Evolutionary conservation across 2,329 filamentous ascomycete species (phyloP).

Genomic region (Aureobasidium uvarum): DNA sequence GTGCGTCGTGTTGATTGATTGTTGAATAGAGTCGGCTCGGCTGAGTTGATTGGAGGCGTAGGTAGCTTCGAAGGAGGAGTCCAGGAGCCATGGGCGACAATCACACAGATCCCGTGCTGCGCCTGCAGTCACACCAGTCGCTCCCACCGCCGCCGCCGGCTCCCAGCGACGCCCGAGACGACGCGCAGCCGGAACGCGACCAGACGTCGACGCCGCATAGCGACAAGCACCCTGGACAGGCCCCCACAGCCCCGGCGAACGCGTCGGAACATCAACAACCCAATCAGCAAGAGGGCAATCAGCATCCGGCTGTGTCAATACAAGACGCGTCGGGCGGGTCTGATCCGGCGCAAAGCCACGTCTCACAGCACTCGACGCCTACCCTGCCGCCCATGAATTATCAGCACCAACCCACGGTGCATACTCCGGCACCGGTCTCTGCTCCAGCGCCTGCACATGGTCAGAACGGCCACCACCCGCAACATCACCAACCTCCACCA

Average conservation of each 20-base stretch:
- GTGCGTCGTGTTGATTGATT: conserved; percentile 23
- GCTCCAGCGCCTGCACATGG: conserved; percentile 4
- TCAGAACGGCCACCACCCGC: conserved; percentile 10
- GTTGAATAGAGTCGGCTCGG: conserved; percentile 22
- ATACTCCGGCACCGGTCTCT: conserved; percentile 4
- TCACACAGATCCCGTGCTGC: conserved; percentile 19
- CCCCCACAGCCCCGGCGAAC: neutral
- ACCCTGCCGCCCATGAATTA: conserved; percentile 23
- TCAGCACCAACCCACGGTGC: conserved; percentile 13
- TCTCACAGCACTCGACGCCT: conserved; percentile 5
- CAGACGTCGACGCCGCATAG: conserved; percentile 12
- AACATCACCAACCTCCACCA: conserved; percentile 34
- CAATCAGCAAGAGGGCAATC: conserved; percentile 1
- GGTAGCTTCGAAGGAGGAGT: conserved; percentile 8
- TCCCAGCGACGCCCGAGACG: neutral
- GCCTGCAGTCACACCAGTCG: conserved; percentile 12
- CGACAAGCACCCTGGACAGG: neutral
- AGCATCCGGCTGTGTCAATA: neutral
- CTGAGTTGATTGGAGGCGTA: conserved; percentile 20
- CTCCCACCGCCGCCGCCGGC: conserved; percentile 2
- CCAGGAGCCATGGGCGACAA: conserved; percentile 14
- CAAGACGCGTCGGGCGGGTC: conserved; percentile 18
- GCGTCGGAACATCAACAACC: neutral
- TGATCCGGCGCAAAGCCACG: conserved; percentile 20
- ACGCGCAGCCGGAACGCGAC: conserved; percentile 9